Evolutionary conservation across 1,284 basidiomycete species (phyloP), one percentile per base, ranked within the genome.

Genomic region (Ganoderma resinaceum): DNA sequence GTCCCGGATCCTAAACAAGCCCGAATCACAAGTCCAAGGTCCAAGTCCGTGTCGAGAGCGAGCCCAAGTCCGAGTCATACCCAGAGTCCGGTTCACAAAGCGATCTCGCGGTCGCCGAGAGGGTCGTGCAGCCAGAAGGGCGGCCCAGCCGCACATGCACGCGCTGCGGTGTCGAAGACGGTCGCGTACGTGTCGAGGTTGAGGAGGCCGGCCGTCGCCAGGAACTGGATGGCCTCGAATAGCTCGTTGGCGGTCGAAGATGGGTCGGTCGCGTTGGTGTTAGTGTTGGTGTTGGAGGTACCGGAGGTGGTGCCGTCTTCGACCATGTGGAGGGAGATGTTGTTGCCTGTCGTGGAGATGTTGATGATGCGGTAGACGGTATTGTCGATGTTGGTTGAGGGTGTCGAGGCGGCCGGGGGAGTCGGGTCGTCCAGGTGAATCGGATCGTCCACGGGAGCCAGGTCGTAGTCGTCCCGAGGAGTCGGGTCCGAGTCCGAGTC

Each of bases 111-210:
- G 18, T 37, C 33, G 55, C 18, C 33, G 8, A 35, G 20, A 29
- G 55, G 55, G 20, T 33, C 20, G 11, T 37, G 1, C 8, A 58
- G 33, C 55, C 55, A 57, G 55, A 57, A 57, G 3, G 55, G 55
- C 12, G 33, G 33, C 55, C 55, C 33, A 11, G 20, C 11, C 8
- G 33, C 33, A 9, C 55, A 35, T 9, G 33, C 33, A 20, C 33
- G 31, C 8, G 55, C 55, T 8, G 55, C 55, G 14, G 33, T 58
- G 20, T 58, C 20, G 33, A 58, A 58, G 11, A 58, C 31, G 33
- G 20, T 33, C 33, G 33, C n/a, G 33, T 58, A 58, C 33, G 55
- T 37, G 55, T 58, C 20, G 33, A 58, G 55, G 31, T 58, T 58
- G 55, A 58, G 55, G 9, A 58, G 33, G 55, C 33, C 55, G 6